Evolutionary conservation across 2,329 filamentous ascomycete genomes (phyloP), one percentile per base, ranked within the genome.

Genomic region (Exophiala bonariae): DNA sequence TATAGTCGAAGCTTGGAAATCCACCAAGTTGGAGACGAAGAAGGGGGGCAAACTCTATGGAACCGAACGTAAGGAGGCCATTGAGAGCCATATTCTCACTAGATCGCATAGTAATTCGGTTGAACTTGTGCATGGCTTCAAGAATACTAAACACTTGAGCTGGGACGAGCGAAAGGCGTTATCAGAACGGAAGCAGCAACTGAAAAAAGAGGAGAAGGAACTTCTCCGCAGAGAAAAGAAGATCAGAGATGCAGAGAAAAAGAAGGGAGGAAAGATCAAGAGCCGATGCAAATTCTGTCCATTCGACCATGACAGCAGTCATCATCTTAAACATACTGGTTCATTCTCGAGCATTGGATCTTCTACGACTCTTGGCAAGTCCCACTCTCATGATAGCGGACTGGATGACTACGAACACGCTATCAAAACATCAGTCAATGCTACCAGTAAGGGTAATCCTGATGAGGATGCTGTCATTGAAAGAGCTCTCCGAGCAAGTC

Each of bases 391-490:
- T 55, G 28, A 34, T 31, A 44, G 67, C 34, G 65, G 63, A n/a
- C 74, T 80, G 26, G 74, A 76, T 2, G 84, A 86, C 47, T 78
- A 89, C 33, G 87, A 92, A 62, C 73, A 78, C 33, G 87, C 87
- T 1, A 92, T 93, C 48, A 78, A 76, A 43, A 74, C 74, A 9
- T 87, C 85, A 1, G 85, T 93, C 1, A 70, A 73, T 6, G 79
- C 86, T 61, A 89, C 86, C 0, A 90, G 86, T 0, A 76, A 72
- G 1, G 87, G 88, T 9, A 76, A 92, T 53, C 62, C 75, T 0
- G 75, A 81, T 16, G 86, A 93, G 63, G 89, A 93, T 59, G 76
- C 76, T 17, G 73, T 79, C 49, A 76, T 95, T 38, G 88, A 90
- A 61, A 75, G 80, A 16, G 87, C 87, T 1, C 86, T 95, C 41